Evolutionary conservation across 2,329 filamentous ascomycete genomes (phyloP).

Genomic region (Monosporascus sp.): DNA sequence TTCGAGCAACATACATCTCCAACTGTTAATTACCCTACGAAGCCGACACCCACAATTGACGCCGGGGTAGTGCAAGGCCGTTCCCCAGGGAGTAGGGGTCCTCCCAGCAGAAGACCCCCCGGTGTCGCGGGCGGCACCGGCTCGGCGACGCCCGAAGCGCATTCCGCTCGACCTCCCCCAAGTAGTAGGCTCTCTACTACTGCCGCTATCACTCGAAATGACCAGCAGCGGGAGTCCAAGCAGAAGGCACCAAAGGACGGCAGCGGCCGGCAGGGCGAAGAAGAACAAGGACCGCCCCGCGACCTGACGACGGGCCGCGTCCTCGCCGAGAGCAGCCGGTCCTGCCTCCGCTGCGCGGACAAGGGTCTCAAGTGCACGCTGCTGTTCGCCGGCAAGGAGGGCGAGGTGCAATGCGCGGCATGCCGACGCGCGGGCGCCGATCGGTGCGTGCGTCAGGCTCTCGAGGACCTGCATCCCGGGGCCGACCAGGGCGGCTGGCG

Average conservation of each 20-base stretch:
- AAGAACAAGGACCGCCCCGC: background rate
- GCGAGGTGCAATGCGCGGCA: slow-evolving; percentile 13
- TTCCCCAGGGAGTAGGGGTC: no score
- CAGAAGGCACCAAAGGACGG: background rate
- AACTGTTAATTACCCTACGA: no score
- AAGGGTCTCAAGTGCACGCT: slow-evolving; percentile 21
- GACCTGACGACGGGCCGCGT: slow-evolving; percentile 14
- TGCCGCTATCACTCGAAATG: no score
- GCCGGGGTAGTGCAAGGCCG: no score
- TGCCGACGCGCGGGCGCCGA: slow-evolving; percentile 11
- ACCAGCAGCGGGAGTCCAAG: no score
- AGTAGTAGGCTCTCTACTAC: no score
- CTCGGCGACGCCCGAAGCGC: no score
- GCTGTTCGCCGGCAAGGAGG: slow-evolving; percentile 10
- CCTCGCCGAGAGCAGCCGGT: slow-evolving; percentile 7
- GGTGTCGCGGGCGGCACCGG: no score
- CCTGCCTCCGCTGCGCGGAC: slow-evolving; percentile 18
- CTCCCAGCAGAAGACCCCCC: no score
- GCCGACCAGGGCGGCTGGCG: background rate
- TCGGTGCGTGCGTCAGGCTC: slow-evolving; percentile 14
- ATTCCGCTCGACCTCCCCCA: no score
- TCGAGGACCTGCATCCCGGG: background rate
- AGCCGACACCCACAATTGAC: no score
- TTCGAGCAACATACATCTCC: no score
- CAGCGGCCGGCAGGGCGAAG: background rate